Evolutionary conservation across 495 filamentous ascomycete species (phyloP).

Genomic region (Beverwykella pulmonaria): DNA sequence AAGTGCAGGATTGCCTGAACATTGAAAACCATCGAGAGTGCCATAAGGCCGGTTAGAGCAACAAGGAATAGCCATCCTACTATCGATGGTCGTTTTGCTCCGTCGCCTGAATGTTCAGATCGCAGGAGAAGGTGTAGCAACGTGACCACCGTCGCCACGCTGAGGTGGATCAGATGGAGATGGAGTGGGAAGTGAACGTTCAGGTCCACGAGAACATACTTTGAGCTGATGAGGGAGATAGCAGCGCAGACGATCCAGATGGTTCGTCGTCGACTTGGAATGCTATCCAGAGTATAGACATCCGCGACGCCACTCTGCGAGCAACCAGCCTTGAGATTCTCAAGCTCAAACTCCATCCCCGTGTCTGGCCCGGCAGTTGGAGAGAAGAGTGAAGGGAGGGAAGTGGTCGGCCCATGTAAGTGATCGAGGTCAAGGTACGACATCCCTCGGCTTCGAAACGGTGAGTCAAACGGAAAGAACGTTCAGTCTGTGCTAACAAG

Average conservation of each 20-base stretch:
- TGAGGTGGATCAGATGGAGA: not conserved
- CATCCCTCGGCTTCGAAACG: no score
- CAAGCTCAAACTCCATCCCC: not conserved
- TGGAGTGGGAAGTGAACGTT: conserved; percentile 20
- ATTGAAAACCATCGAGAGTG: not conserved
- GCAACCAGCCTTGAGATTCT: not conserved
- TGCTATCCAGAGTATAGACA: not conserved
- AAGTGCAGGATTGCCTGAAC: conserved; percentile 19
- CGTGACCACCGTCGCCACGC: not conserved
- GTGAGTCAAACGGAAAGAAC: no score
- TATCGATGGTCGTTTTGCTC: not conserved
- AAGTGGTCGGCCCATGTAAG: no score
- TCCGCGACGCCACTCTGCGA: not conserved
- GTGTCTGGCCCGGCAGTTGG: no score
- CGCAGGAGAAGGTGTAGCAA: not conserved
- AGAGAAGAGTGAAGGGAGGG: no score
- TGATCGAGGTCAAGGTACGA: no score
- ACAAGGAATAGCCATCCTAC: not conserved
- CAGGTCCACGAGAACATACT: conserved; percentile 10
- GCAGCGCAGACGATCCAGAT: conserved; percentile 5
- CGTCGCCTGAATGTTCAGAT: not conserved
- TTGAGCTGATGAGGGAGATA: conserved; percentile 8
- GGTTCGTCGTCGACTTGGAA: not conserved
- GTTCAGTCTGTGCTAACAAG: no score
- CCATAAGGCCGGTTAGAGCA: not conserved